phyloP scores from a whole-genome alignment of 2,329 filamentous ascomycete species.

The Aspergillus melleus region DNA sequence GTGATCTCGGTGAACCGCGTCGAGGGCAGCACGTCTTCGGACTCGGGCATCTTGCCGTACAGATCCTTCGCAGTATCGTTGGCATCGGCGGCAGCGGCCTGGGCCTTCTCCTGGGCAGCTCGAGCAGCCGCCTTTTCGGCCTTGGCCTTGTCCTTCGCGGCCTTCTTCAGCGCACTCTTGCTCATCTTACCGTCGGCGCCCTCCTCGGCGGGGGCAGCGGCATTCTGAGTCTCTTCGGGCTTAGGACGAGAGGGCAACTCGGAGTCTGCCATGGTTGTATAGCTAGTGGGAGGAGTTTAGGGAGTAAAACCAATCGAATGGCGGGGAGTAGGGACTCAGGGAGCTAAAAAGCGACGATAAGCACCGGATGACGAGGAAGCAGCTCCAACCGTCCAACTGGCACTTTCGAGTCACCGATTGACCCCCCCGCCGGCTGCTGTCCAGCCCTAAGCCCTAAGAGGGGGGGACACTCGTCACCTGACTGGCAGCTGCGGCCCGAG shows the following conservation, averaged over 20 bases:
- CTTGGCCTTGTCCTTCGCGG: conserved; percentile 87
- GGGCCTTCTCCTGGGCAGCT: conserved; percentile 73
- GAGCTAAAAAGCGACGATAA: background rate
- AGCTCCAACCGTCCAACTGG: background rate
- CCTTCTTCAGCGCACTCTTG: conserved; percentile 83
- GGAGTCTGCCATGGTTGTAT: conserved; percentile 37
- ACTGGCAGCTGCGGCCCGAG: background rate
- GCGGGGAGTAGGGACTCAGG: background rate
- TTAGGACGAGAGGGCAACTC: conserved; percentile 42
- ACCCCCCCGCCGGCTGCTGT: conserved; percentile 28
- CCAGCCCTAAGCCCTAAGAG: conserved; percentile 38
- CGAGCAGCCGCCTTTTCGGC: conserved; percentile 70
- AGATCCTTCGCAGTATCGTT: conserved; percentile 65
- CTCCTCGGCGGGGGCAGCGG: conserved; percentile 33
- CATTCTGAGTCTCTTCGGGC: conserved; percentile 35
- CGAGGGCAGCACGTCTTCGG: conserved; percentile 61
- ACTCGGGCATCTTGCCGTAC: conserved; percentile 70
- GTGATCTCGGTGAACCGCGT: conserved; percentile 55
- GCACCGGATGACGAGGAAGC: conserved; percentile 5
- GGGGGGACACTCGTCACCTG: conserved; percentile 15
- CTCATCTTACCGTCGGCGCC: conserved; percentile 48
- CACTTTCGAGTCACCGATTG: background rate
- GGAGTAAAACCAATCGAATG: conserved; percentile 1
- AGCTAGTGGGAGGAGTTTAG: background rate
- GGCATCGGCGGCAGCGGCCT: conserved; percentile 64